phyloP scores from a whole-genome alignment of 176 grass and related monocot species.

The Musa itinerans region DNA sequence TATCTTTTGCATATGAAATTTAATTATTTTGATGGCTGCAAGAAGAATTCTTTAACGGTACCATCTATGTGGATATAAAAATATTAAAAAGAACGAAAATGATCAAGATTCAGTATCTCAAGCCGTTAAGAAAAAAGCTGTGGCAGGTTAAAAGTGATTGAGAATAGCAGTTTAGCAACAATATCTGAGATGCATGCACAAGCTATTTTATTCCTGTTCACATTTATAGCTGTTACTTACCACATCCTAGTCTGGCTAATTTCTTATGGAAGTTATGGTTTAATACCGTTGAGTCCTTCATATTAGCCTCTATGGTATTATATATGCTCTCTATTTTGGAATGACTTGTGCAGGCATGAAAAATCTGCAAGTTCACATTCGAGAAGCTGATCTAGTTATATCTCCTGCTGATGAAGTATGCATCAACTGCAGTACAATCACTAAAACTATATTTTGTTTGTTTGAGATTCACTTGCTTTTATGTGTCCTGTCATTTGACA shows the following conservation, averaged over 20 bases:
- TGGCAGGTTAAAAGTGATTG: neutral
- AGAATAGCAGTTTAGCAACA: neutral
- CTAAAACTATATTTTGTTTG: neutral
- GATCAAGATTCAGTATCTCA: neutral
- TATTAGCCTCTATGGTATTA: neutral
- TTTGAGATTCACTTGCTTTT: neutral
- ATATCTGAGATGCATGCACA: neutral
- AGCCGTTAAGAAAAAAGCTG: neutral
- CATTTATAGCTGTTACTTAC: neutral
- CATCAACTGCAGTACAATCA: neutral
- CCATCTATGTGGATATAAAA: neutral
- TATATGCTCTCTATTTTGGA: slow-evolving; percentile 23
- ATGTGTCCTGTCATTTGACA: neutral
- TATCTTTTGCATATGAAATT: neutral
- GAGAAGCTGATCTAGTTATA: slow-evolving; percentile 40
- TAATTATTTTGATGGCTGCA: neutral
- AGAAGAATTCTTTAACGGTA: neutral
- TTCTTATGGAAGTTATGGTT: neutral
- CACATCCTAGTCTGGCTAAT: neutral
- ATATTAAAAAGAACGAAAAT: neutral
- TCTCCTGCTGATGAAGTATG: slow-evolving; percentile 61
- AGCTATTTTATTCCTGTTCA: neutral
- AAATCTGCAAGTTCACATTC: slow-evolving; percentile 57
- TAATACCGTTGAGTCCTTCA: neutral
- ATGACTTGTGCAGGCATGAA: slow-evolving; percentile 48